phyloP scores from a whole-genome alignment of 441 rosid species.

The Gossypium aridum region DNA sequence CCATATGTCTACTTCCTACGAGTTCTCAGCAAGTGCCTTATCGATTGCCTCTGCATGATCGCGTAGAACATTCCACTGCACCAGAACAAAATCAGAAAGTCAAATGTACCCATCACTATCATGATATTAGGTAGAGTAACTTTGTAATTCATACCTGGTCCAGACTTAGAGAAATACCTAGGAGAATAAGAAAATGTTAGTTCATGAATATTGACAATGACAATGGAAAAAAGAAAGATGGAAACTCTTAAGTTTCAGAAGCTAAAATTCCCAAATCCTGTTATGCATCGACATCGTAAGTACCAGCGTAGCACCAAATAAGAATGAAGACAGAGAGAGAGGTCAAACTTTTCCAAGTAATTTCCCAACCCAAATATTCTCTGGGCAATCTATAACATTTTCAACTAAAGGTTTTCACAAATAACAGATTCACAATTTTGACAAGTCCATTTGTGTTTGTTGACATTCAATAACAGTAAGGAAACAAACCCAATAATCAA shows the following conservation, averaged over 20 bases:
- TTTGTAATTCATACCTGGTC: conserved; percentile 50
- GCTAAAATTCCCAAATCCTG: too few species aligned
- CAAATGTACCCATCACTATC: not conserved
- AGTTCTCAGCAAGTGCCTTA: conserved; percentile 51
- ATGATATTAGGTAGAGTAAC: not conserved
- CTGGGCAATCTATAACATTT: not conserved
- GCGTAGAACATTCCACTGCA: conserved; percentile 73
- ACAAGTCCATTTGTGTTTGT: not conserved
- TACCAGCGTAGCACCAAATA: not conserved
- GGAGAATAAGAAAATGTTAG: conserved; percentile 5
- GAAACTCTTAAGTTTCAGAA: not conserved
- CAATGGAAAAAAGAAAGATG: not conserved
- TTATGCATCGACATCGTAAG: not conserved
- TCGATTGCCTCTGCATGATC: conserved; percentile 65
- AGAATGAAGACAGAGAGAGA: not conserved
- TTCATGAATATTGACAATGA: not conserved
- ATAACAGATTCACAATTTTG: not conserved
- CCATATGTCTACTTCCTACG: conserved; percentile 24
- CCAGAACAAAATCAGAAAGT: conserved; percentile 2
- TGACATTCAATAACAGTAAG: not conserved
- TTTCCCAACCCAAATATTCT: not conserved
- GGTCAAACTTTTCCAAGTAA: not conserved
- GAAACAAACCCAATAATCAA: not conserved
- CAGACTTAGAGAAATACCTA: conserved; percentile 63
- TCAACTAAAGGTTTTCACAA: not conserved